Evolutionary conservation across 129 eudicot genomes (phyloP).

Genomic region (Escallonia herrerae): DNA sequence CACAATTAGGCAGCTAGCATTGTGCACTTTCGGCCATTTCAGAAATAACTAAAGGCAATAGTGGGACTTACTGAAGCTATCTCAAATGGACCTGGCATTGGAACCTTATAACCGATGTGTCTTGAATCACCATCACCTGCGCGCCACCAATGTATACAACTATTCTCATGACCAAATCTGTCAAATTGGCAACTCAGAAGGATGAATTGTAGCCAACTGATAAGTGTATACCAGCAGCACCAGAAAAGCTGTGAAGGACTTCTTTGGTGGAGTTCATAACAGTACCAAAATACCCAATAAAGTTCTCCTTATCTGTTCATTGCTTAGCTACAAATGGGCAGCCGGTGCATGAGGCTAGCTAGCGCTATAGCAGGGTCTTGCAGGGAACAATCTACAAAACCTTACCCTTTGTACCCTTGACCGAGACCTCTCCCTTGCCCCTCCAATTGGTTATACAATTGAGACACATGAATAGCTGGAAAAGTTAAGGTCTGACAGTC

Average conservation of each 20-base stretch:
- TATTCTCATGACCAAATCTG: not conserved
- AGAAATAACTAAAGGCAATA: not conserved
- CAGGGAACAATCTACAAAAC: too few relatives aligned
- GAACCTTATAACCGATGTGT: slow-evolving; percentile 77
- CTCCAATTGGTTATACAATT: too few relatives aligned
- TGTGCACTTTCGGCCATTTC: not conserved
- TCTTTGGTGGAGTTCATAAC: not conserved
- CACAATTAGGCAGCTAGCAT: slow-evolving; percentile 5
- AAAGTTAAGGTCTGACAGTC: too few relatives aligned
- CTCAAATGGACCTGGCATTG: slow-evolving; percentile 71
- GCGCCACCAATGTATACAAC: not conserved
- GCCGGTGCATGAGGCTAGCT: too few relatives aligned
- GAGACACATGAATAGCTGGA: too few relatives aligned
- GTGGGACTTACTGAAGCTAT: slow-evolving; percentile 65
- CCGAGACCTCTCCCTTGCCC: too few relatives aligned
- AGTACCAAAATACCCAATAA: not conserved
- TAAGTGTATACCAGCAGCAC: too few relatives aligned
- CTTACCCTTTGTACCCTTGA: too few relatives aligned
- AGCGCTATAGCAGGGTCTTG: too few relatives aligned
- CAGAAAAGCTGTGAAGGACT: too few relatives aligned
- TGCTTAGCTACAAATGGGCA: too few relatives aligned
- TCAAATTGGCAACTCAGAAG: not conserved
- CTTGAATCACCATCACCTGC: slow-evolving; percentile 86
- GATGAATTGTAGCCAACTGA: not conserved
- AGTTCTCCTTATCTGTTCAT: too few relatives aligned